A percentile compares a stretch with the other conserved stretches of the same genome.
These are phyloP conservation scores for Parmelia sp. DNA, from an alignment of 495 filamentous ascomycete species.

Conservation along the genomic window DNA sequence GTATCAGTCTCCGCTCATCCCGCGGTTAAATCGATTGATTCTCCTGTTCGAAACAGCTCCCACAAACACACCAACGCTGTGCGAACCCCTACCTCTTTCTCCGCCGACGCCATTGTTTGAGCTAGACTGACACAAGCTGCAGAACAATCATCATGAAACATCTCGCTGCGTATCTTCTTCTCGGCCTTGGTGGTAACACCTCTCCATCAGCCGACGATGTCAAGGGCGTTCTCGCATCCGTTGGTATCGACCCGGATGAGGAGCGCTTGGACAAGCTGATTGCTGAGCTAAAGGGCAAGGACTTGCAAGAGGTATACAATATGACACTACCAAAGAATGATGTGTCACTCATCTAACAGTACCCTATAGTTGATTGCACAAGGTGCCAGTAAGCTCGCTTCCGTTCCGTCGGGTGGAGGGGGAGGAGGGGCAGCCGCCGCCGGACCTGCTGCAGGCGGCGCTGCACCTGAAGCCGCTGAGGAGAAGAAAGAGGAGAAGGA, in stretches of 20 bases:
- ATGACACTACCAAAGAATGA: background rate
- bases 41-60: constrained; percentile 64
- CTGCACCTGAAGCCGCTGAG: constrained; percentile 59
- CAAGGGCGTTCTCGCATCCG: constrained; percentile 84
- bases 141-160: constrained; percentile 88
- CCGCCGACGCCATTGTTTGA: background rate
- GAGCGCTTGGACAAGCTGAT: constrained; percentile 82
- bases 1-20: constrained; percentile 80
- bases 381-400: constrained; percentile 90
- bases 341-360: constrained; percentile 7
- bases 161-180: constrained; percentile 97
- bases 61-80: constrained; percentile 9
- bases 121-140: constrained; percentile 10
- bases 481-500: constrained; percentile 72
- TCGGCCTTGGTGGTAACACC: constrained; percentile 87
- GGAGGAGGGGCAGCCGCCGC: constrained; percentile 57
- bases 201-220: constrained; percentile 80
- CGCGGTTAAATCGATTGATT: constrained; percentile 94
- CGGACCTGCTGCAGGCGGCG: constrained; percentile 58
- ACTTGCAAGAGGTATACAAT: constrained; percentile 77
- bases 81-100: constrained; percentile 5
- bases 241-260: constrained; percentile 89
- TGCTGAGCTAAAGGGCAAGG: constrained; percentile 92
- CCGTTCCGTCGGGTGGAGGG: constrained; percentile 90
- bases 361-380: constrained; percentile 76